A percentile compares a stretch with the other conserved stretches of the same genome.
Conservation (phyloP, 1,284 basidiomycete species). For the Ustilago shanxiensis region DNA sequence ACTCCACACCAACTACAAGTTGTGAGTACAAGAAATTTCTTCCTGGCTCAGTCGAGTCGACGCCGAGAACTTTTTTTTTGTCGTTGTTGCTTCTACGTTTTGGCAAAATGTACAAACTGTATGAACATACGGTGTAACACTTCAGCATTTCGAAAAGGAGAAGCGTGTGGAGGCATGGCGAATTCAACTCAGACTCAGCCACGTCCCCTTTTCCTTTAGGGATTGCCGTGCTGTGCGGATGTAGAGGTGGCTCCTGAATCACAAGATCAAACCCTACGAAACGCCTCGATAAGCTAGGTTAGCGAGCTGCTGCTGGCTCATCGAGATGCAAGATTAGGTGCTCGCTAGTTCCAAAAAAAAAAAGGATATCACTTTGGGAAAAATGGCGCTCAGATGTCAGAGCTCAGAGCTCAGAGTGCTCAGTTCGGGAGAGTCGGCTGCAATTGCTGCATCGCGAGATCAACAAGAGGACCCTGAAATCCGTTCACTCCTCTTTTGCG, state of each 20-base stretch:
- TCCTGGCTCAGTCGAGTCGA: constrained; percentile 3
- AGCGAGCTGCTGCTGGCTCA: constrained; percentile 5
- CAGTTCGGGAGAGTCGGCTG: constrained; percentile 1
- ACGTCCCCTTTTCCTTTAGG: neutral
- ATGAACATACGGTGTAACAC: constrained; percentile 1
- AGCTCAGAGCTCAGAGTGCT: too few species aligned
- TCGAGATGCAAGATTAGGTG: constrained; percentile 16
- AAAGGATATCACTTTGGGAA: neutral
- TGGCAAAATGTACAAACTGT: neutral
- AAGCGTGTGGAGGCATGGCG: constrained; percentile 25
- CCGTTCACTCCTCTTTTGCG: neutral
- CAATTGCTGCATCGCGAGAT: constrained; percentile 12
- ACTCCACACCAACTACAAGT: constrained; percentile 24
- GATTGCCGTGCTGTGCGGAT: neutral
- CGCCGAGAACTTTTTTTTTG: constrained; percentile 1
- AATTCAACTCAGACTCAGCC: constrained; percentile 13
- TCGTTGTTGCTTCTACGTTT: neutral
- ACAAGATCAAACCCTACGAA: neutral
- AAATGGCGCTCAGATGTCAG: neutral
- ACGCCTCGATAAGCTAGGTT: too few species aligned
- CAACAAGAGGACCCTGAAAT: constrained; percentile 26
- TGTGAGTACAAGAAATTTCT: constrained; percentile 18
- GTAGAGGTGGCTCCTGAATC: constrained; percentile 2
- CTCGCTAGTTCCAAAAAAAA: neutral
- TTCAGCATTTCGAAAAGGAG: neutral